These are phyloP conservation scores for Raffaelea albimanens DNA, from an alignment of 2,329 filamentous ascomycete species.

Conservation along the genomic window DNA sequence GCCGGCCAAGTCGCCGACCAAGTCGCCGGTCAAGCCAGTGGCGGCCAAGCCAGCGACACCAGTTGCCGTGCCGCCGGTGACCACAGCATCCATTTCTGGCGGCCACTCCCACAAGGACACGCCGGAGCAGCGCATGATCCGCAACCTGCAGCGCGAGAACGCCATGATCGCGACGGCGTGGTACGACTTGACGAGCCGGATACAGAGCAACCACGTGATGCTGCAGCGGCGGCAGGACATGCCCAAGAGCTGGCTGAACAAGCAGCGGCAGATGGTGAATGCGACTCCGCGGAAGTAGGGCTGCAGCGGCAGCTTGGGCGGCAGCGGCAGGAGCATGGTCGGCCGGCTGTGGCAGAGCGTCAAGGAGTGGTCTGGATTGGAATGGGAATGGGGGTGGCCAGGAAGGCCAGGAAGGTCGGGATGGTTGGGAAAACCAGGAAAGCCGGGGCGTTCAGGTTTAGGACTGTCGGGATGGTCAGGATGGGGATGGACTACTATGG, in stretches of 20 bases:
- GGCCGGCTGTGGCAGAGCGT: no score
- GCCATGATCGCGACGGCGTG: slow-evolving; percentile 72
- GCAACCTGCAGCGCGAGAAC: slow-evolving; percentile 68
- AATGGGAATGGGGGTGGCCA: no score
- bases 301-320: slow-evolving; percentile 5
- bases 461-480: no score
- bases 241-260: slow-evolving; percentile 75
- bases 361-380: no score
- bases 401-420: no score
- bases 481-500: no score
- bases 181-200: slow-evolving; percentile 69
- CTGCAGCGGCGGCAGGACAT: slow-evolving; percentile 65
- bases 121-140: slow-evolving; percentile 43
- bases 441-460: no score
- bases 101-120: slow-evolving; percentile 37
- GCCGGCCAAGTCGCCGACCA: no score
- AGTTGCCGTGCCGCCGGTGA: slow-evolving; percentile 34
- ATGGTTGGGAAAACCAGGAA: no score
- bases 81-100: no score
- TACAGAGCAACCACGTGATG: slow-evolving; percentile 77
- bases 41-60: slow-evolving; percentile 36
- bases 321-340: not conserved
- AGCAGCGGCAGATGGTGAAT: slow-evolving; percentile 66
- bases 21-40: no score
- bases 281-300: slow-evolving; percentile 19